A percentile compares a stretch with the other conserved stretches of the same genome.
Evolutionary conservation across 2,329 filamentous ascomycete genomes (phyloP).

Genomic region (Pseudocercospora macadamiae): DNA sequence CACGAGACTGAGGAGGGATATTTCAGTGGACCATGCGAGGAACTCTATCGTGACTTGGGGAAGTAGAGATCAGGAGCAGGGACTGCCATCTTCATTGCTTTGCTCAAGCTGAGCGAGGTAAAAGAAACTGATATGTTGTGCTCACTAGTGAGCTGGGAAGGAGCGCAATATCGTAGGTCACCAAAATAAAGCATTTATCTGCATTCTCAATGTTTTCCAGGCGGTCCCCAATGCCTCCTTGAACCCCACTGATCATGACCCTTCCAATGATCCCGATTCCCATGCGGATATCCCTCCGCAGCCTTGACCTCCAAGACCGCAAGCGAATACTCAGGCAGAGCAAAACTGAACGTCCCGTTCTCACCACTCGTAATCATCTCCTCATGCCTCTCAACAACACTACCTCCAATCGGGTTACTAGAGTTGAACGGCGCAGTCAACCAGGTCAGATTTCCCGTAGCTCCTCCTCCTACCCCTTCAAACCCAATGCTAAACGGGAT

Average conservation of each 20-base stretch:
- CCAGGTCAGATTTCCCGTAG: slow-evolving; percentile 45
- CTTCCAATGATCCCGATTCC: slow-evolving; percentile 10
- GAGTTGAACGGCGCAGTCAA: slow-evolving; percentile 42
- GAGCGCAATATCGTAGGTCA: too few species aligned
- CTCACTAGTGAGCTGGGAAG: too few species aligned
- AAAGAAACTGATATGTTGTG: too few species aligned
- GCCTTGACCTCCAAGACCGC: slow-evolving; percentile 53
- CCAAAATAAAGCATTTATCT: too few species aligned
- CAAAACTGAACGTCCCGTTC: slow-evolving; percentile 56
- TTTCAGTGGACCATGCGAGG: not conserved
- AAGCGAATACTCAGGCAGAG: slow-evolving; percentile 58
- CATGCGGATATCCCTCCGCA: slow-evolving; percentile 2
- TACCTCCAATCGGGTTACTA: slow-evolving; percentile 42
- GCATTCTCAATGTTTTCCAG: too few species aligned
- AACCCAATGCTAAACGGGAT: slow-evolving; percentile 41
- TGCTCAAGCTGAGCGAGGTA: too few species aligned
- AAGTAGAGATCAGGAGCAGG: not conserved
- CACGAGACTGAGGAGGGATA: not conserved
- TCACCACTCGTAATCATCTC: slow-evolving; percentile 46
- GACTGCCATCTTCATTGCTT: too few species aligned
- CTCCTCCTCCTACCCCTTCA: slow-evolving; percentile 40
- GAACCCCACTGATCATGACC: slow-evolving; percentile 5
- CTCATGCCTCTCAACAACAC: slow-evolving; percentile 52
- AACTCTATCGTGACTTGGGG: not conserved
- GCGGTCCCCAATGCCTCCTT: not conserved